Evolutionary conservation across 192 early-diverging fungal genomes (phyloP).

Genomic region (Coemansia sp.): DNA sequence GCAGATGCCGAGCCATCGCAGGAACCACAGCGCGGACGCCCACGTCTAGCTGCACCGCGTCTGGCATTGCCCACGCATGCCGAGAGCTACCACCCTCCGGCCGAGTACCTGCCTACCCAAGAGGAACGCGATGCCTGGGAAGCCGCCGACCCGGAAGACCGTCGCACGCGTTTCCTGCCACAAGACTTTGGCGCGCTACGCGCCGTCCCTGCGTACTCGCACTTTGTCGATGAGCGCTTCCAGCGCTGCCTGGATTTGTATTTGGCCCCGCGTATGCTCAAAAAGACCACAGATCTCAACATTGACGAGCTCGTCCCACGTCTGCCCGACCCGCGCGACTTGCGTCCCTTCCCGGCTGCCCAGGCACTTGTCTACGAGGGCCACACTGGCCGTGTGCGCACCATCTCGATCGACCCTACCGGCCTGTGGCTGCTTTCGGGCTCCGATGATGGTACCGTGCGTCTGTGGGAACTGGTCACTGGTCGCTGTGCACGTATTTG

Average conservation of each 20-base stretch:
- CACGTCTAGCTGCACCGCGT: slow-evolving; percentile 90
- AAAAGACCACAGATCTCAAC: slow-evolving; percentile 84
- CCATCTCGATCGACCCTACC: slow-evolving; percentile 82
- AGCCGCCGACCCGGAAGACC: slow-evolving; percentile 71
- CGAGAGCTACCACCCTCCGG: slow-evolving; percentile 97
- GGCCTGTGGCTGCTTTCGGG: slow-evolving; percentile 91
- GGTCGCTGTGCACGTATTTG: slow-evolving; percentile 81
- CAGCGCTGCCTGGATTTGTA: slow-evolving; percentile 96
- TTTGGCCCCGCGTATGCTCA: slow-evolving; percentile 84
- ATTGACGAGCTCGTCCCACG: slow-evolving; percentile 92
- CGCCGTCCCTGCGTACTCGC: slow-evolving; percentile 79
- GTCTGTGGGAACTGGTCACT: slow-evolving; percentile 88
- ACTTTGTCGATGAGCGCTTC: slow-evolving; percentile 94
- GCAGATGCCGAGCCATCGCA: slow-evolving; percentile 55
- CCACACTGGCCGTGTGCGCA: slow-evolving; percentile 78
- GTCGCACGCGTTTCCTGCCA: slow-evolving; percentile 61
- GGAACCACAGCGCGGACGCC: slow-evolving; percentile 22
- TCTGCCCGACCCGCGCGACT: slow-evolving; percentile 90
- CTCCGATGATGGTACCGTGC: slow-evolving; percentile 83
- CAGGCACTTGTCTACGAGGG: slow-evolving; percentile 76
- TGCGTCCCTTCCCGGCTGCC: slow-evolving; percentile 88
- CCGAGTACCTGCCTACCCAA: slow-evolving; percentile 83
- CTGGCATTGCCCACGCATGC: slow-evolving; percentile 82
- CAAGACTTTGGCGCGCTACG: slow-evolving; percentile 67
- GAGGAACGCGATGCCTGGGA: slow-evolving; percentile 82